Percentiles rank a stretch among this genome's conserved stretches.
Conservation (phyloP, 345 rosid genomes). For the Lenwebbia sp. region DNA sequence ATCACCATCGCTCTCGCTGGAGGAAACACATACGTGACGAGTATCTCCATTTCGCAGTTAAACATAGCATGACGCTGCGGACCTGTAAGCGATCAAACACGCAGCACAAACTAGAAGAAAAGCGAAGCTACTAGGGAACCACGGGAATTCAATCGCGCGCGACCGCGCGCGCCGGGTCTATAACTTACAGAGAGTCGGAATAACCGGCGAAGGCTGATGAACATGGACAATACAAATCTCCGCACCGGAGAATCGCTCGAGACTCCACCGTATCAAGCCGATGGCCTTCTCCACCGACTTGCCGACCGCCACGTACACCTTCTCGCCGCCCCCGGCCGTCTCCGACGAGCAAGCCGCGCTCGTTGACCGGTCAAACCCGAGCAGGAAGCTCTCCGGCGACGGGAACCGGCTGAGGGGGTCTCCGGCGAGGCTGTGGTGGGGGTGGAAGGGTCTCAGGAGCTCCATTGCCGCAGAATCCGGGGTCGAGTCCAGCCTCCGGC, state of each 20-base stretch:
- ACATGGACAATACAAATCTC: constrained; percentile 52
- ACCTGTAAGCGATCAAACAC: not conserved
- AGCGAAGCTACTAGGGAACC: not conserved
- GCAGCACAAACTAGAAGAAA: not conserved
- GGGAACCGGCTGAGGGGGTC: constrained; percentile 5
- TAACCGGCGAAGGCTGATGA: constrained; percentile 48
- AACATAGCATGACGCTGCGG: not conserved
- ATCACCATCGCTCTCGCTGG: not conserved
- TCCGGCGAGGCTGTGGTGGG: constrained; percentile 5
- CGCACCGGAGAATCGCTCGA: constrained; percentile 17
- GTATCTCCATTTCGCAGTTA: not conserved
- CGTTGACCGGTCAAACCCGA: not conserved
- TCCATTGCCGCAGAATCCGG: constrained; percentile 15
- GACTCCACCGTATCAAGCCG: constrained; percentile 39
- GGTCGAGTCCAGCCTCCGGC: not conserved
- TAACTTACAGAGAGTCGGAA: constrained; percentile 46
- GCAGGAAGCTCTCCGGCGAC: constrained; percentile 2
- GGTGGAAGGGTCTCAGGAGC: constrained; percentile 15
- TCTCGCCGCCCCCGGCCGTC: constrained; percentile 14
- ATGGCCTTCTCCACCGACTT: constrained; percentile 32
- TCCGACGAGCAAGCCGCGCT: constrained; percentile 14
- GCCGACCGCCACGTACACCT: constrained; percentile 55
- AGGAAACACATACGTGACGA: not conserved
- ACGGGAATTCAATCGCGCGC: not conserved
- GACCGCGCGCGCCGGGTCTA: too few species aligned